Conservation (phyloP, 345 rosid genomes). For the Salix exigua region DNA sequence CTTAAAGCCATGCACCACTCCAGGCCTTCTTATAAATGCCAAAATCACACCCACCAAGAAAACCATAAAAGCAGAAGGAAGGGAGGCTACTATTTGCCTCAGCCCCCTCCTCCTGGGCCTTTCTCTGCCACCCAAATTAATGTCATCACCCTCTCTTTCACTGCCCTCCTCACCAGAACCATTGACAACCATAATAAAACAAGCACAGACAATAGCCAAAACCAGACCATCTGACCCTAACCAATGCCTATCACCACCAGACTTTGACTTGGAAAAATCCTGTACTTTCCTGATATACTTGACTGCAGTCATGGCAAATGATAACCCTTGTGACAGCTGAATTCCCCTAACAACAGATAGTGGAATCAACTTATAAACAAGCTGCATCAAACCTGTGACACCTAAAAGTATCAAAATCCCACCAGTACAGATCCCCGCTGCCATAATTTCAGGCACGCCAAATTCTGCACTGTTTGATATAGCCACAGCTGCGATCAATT, state of each 20-base stretch:
- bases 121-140: conserved; percentile 10
- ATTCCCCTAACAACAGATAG: conserved; percentile 74
- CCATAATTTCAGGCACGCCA: conserved; percentile 73
- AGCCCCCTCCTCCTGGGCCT: conserved; percentile 29
- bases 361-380: conserved; percentile 58
- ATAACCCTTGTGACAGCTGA: conserved; percentile 75
- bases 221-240: conserved; percentile 74
- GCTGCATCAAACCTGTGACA: conserved; percentile 69
- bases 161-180: conserved; percentile 52
- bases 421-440: conserved; percentile 70
- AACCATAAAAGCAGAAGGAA: conserved; percentile 72
- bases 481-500: conserved; percentile 72
- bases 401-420: conserved; percentile 60
- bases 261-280: conserved; percentile 60
- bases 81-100: conserved; percentile 33
- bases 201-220: conserved; percentile 58
- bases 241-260: conserved; percentile 55
- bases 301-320: conserved; percentile 74
- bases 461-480: conserved; percentile 47
- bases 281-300: conserved; percentile 63
- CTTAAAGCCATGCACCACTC: conserved; percentile 37
- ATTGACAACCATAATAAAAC: conserved; percentile 52
- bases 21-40: conserved; percentile 57
- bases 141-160: conserved; percentile 14
- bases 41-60: conserved; percentile 62